Base-by-base conservation (phyloP, 164 flowering plant species). In the Platanus orientalis region DNA sequence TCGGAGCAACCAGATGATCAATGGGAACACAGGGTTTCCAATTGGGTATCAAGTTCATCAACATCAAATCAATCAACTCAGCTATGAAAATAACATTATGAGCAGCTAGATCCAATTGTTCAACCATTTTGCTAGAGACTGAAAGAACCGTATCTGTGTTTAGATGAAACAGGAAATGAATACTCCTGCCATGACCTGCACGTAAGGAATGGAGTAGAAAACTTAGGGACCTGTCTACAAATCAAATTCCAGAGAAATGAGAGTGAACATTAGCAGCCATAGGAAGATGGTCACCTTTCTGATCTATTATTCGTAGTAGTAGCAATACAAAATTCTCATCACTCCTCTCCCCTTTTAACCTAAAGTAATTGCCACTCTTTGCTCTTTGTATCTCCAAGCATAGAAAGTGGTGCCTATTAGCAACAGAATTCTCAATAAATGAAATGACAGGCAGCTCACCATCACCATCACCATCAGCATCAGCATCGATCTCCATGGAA, bases 41-140 rank as follows among this genome's bases (percentile, higher is more conserved):
- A 19, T 64, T 64, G 24, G 89, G 84, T 57, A 80, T 51, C 49
- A 87, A 77, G 69, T 71, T 80, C 70, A 76, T 70, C 63, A 90
- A 75, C 54, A 83, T 60, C 57, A 68, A 70, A 63, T 87, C 88
- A 45, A 93, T 88, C 54, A 90, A 74, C 58, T 87, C 89, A 12
- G 96, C 90, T 27, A 90, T 80, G 77, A 88, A 88, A 32, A 47
- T 69, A 24, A 93, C 89, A 66, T 90, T 83, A 62, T 82, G 87
- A 67, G 83, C 80, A 1, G 83, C 72, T 29, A 93, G 73, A 16
- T 85, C 92, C 61, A 88, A 76, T 26, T 87, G 90, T 47, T 87
- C 94, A 70, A 82, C 94, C 96, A 90, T 93, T 76, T 93, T 96
- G 13, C 76, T 61, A 0, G 94, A 92, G 30, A 93, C 87, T 17